A percentile compares a stretch with the other conserved stretches of the same genome.
Conservation (phyloP, 1,139 yeast species). For the Geotrichum fermentans region DNA sequence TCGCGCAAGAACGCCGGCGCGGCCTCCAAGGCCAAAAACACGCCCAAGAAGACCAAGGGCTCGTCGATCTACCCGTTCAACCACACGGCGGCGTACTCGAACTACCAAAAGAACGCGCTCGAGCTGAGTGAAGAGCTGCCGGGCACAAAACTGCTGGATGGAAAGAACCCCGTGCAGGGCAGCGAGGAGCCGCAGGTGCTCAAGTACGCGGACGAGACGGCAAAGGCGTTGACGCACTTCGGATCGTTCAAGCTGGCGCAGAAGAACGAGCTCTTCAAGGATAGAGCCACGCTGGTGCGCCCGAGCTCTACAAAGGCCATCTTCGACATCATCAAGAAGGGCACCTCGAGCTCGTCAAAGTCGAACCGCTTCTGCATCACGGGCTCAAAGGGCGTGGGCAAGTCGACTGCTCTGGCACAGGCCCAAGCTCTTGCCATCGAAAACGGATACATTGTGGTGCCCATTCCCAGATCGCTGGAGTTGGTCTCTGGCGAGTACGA, state of each 20-base stretch:
- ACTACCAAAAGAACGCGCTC: slow-evolving; percentile 27
- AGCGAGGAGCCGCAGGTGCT: slow-evolving; percentile 18
- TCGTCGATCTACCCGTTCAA: slow-evolving; percentile 24
- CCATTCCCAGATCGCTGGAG: slow-evolving; percentile 58
- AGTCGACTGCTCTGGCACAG: slow-evolving; percentile 69
- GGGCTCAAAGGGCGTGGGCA: slow-evolving; percentile 79
- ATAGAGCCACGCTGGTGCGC: slow-evolving; percentile 45
- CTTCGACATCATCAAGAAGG: slow-evolving; percentile 31
- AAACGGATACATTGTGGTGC: slow-evolving; percentile 54
- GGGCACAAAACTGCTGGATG: slow-evolving; percentile 17
- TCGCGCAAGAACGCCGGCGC: slow-evolving; percentile 10
- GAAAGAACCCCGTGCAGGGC: slow-evolving; percentile 1
- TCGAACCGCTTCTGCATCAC: slow-evolving; percentile 53
- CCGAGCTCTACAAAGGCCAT: slow-evolving; percentile 35
- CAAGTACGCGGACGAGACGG: slow-evolving; percentile 27
- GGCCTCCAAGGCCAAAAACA: slow-evolving; percentile 18
- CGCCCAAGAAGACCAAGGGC: slow-evolving; percentile 33
- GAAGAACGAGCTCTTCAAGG: slow-evolving; percentile 48
- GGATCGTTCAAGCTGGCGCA: slow-evolving; percentile 50
- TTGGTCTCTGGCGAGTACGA: slow-evolving; percentile 71
- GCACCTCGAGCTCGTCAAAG: slow-evolving; percentile 32
- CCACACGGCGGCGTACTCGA: slow-evolving; percentile 34
- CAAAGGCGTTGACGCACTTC: slow-evolving; percentile 36
- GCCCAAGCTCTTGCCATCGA: slow-evolving; percentile 56
- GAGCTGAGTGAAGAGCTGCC: slow-evolving; percentile 22